Evolutionary conservation across 208 protist genomes (phyloP).

Genomic region (Leishmania lainsoni): DNA sequence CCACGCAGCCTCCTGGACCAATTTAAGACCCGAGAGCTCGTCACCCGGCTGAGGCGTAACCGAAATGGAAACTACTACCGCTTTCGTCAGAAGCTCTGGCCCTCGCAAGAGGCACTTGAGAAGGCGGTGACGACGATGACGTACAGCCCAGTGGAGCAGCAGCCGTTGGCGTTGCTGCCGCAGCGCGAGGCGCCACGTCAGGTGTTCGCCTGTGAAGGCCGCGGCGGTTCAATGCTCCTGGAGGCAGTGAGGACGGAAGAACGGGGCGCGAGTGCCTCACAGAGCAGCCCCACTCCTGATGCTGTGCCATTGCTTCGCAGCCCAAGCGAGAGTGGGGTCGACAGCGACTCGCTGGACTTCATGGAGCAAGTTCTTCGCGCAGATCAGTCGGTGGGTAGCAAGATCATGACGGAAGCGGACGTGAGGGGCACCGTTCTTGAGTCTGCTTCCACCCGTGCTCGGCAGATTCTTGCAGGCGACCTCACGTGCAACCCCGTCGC

Average conservation of each 20-base stretch:
- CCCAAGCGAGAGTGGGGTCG: neutral
- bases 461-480: constrained; percentile 47
- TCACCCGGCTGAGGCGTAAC: constrained; percentile 52
- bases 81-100: constrained; percentile 81
- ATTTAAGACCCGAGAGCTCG: constrained; percentile 52
- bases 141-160: constrained; percentile 75
- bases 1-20: constrained; percentile 67
- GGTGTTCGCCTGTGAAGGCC: constrained; percentile 50
- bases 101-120: constrained; percentile 67
- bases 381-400: constrained; percentile 46
- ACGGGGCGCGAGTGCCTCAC: neutral
- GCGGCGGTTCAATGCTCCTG: constrained; percentile 49
- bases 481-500: constrained; percentile 19
- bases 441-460: constrained; percentile 48
- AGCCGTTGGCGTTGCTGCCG: constrained; percentile 58
- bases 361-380: constrained; percentile 20
- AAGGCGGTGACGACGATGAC: constrained; percentile 49
- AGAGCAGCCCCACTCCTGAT: neutral
- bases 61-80: constrained; percentile 81
- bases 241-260: constrained; percentile 17
- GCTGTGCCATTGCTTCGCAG: neutral
- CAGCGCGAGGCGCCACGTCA: constrained; percentile 32
- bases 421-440: constrained; percentile 57
- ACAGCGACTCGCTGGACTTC: constrained; percentile 20
- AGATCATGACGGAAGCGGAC: constrained; percentile 60